phyloP scores from a whole-genome alignment of 495 filamentous ascomycete genomes.

The Glutinoglossum americanum region DNA sequence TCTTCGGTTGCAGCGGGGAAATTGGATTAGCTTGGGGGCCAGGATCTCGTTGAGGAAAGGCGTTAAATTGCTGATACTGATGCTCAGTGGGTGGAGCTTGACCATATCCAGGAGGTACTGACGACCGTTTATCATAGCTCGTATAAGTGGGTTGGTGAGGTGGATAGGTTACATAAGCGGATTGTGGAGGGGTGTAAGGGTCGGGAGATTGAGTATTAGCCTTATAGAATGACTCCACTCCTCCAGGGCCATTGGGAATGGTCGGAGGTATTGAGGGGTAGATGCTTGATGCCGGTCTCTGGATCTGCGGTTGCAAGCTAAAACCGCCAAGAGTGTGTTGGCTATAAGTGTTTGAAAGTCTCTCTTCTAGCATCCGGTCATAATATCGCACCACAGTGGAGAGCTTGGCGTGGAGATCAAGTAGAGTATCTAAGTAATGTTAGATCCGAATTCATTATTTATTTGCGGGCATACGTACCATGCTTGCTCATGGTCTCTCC shows the following conservation, averaged over 20 bases:
- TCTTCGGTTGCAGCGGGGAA: background rate
- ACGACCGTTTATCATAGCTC: constrained; percentile 15
- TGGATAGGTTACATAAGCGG: constrained; percentile 14
- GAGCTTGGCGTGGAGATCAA: constrained; percentile 85
- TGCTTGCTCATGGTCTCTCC: constrained; percentile 99
- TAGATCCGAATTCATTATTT: background rate
- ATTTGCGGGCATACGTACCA: constrained; percentile 30
- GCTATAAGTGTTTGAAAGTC: constrained; percentile 76
- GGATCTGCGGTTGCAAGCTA: constrained; percentile 25
- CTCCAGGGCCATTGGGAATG: constrained; percentile 24
- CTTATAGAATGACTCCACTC: constrained; percentile 65
- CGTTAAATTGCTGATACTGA: constrained; percentile 12
- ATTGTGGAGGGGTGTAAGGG: constrained; percentile 21
- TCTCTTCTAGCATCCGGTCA: constrained; percentile 91
- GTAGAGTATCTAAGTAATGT: constrained; percentile 43
- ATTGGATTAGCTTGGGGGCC: background rate
- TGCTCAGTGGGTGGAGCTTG: constrained; percentile 9
- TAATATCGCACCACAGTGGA: constrained; percentile 98
- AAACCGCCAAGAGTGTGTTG: constrained; percentile 44
- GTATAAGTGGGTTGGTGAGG: constrained; percentile 13
- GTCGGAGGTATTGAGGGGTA: constrained; percentile 44
- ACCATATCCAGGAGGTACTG: constrained; percentile 7
- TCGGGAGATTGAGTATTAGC: constrained; percentile 34
- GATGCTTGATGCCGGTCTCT: constrained; percentile 27
- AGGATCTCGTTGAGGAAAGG: background rate